Base-by-base conservation (phyloP, 371 early-diverging fungal species). In the Blakeslea trispora region DNA sequence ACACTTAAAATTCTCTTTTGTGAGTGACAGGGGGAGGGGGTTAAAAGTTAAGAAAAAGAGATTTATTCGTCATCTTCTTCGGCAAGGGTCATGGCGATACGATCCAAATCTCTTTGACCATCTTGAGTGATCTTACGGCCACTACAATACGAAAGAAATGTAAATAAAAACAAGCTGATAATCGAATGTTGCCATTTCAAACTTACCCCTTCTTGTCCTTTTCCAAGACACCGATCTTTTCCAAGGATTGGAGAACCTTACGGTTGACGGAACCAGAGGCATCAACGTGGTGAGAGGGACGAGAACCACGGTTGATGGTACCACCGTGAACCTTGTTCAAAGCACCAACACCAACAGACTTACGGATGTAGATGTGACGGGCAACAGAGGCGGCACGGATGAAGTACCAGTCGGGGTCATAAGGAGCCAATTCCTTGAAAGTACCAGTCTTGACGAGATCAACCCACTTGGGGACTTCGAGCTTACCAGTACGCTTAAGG, bases 331-430 rank as follows among this genome's bases (percentile, higher is more conserved):
- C 81, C 87, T 92, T 95, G 80, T 86, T 86, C 64, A 98, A 84
- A 45, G 91, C 95, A 82, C 98, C 98, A 59, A 96, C 91, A 80
- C 98, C 98, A 67, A 94, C 93, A 66, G 88, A 87, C 71, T 81
- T 77, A 75, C 95, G 93, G 71, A 98, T 87, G 92, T 98, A 98
- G 82, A 97, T 87, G 86, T 96, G 96, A 64, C 98, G 94, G 69
- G 97, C 98, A 71, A 97, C 88, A 56, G 95, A 84, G 55, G 99
- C 98, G 61, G 95, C 95, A 72, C 97, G 95, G 64, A 95, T 79
- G 85, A 93, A 99, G 92, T 87, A 99, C 98, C 98, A 99, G 87
- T 99, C 98, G 59, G 93, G 92, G 72, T 99, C 97, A 80, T 93
- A 91, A 46, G 98, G 98, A 72, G 93, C 92, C 61, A 94, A 85